phyloP scores from a whole-genome alignment of 2,329 filamentous ascomycete genomes.

The Ascochyta viciae-villosae region DNA sequence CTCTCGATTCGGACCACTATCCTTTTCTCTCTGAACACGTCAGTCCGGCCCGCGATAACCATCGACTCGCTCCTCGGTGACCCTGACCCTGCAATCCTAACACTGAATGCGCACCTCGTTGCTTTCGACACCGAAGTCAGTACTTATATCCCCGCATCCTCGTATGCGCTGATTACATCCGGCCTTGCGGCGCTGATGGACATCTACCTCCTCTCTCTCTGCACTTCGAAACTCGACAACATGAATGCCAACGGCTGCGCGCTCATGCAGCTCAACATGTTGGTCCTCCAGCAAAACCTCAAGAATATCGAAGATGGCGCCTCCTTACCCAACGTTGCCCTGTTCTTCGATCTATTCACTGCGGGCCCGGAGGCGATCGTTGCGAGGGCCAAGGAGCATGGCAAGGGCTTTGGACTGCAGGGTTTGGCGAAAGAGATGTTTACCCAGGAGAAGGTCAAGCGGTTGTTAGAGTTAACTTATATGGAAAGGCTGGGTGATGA shows the following conservation, averaged over 20 bases:
- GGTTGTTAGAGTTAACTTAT: slow-evolving; percentile 51
- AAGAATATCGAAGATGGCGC: slow-evolving; percentile 85
- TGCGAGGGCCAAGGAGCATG: slow-evolving; percentile 62
- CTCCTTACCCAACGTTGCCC: slow-evolving; percentile 66
- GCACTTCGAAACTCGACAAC: slow-evolving; percentile 72
- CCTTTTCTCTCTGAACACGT: slow-evolving; percentile 75
- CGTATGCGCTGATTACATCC: slow-evolving; percentile 74
- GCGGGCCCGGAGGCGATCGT: slow-evolving; percentile 71
- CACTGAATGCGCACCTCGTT: slow-evolving; percentile 83
- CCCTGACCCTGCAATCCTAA: slow-evolving; percentile 80
- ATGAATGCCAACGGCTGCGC: slow-evolving; percentile 86
- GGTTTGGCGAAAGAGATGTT: slow-evolving; percentile 40
- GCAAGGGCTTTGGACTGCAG: slow-evolving; percentile 34
- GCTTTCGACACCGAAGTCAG: slow-evolving; percentile 83
- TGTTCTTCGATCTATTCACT: slow-evolving; percentile 74
- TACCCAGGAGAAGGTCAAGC: slow-evolving; percentile 50
- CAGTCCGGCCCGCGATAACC: slow-evolving; percentile 56
- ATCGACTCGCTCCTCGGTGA: slow-evolving; percentile 76
- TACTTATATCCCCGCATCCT: slow-evolving; percentile 72
- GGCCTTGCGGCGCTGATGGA: slow-evolving; percentile 83
- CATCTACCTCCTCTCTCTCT: slow-evolving; percentile 70
- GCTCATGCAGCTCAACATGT: slow-evolving; percentile 91
- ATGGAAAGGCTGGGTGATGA: slow-evolving; percentile 65
- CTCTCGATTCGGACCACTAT: slow-evolving; percentile 87
- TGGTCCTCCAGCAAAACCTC: slow-evolving; percentile 94